Conservation (phyloP, 495 filamentous ascomycete species). For the Gamarada debralockiae region DNA sequence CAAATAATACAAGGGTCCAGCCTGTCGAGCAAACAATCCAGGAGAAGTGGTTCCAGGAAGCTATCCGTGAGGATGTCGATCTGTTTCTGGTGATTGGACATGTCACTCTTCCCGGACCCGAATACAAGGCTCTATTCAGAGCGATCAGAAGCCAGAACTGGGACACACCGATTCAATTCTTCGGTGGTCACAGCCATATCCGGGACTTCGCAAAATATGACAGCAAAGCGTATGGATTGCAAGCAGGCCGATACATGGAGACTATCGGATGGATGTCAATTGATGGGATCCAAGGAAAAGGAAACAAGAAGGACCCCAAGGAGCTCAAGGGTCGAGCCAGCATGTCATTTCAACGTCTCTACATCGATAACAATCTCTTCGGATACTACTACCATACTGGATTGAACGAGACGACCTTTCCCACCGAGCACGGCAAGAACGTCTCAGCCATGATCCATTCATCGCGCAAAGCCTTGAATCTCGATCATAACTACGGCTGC, state of each 20-base stretch:
- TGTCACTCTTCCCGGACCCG: slow-evolving; percentile 72
- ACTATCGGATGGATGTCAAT: slow-evolving; percentile 97
- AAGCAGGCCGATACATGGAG: slow-evolving; percentile 94
- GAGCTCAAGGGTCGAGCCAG: slow-evolving; percentile 17
- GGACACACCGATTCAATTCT: slow-evolving; percentile 86
- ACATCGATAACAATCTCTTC: slow-evolving; percentile 92
- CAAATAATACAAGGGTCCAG: slow-evolving; percentile 83
- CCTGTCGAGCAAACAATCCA: slow-evolving; percentile 73
- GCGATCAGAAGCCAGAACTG: slow-evolving; percentile 74
- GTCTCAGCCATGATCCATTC: slow-evolving; percentile 67
- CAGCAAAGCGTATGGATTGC: slow-evolving; percentile 72
- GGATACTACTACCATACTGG: slow-evolving; percentile 81
- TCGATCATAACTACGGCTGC: slow-evolving; percentile 77
- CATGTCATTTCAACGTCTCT: slow-evolving; percentile 67
- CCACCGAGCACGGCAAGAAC: slow-evolving; percentile 71
- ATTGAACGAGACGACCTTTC: slow-evolving; percentile 66
- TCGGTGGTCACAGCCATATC: slow-evolving; percentile 89
- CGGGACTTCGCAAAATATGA: slow-evolving; percentile 84
- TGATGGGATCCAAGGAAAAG: slow-evolving; percentile 51
- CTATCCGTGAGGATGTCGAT: slow-evolving; percentile 81
- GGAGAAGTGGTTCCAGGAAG: slow-evolving; percentile 85
- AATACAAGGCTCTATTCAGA: slow-evolving; percentile 72
- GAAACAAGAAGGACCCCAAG: slow-evolving; percentile 23
- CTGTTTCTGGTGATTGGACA: slow-evolving; percentile 87
- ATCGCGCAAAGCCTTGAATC: slow-evolving; percentile 63